These are phyloP conservation scores for Alternaria rosae DNA, from an alignment of 2,329 filamentous ascomycete genomes.

Conservation along the genomic window DNA sequence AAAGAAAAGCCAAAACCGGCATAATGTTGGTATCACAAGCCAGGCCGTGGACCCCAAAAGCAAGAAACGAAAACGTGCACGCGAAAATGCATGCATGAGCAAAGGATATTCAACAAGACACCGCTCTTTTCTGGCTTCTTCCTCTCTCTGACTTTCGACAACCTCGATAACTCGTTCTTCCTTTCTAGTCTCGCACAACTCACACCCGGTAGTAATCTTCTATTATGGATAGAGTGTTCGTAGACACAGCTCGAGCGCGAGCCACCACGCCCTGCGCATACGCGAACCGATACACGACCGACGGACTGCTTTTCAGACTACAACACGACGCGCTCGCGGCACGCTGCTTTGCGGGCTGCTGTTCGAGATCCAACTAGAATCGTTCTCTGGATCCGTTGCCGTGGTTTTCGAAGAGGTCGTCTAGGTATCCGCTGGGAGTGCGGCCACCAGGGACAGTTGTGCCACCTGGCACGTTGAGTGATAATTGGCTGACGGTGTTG, in stretches of 20 bases:
- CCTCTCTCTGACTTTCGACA: background rate
- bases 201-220: background rate
- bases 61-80: background rate
- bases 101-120: background rate
- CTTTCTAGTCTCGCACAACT: background rate
- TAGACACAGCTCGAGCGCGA: constrained; percentile 1
- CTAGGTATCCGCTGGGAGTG: constrained; percentile 87
- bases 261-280: background rate
- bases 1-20: background rate
- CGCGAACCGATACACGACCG: constrained; percentile 3
- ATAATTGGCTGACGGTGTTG: constrained; percentile 70
- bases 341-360: constrained; percentile 12
- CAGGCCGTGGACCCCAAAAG: background rate
- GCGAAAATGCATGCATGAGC: background rate
- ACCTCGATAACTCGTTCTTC: background rate
- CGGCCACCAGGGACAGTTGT: constrained; percentile 64
- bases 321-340: constrained; percentile 4
- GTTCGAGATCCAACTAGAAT: constrained; percentile 38
- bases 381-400: constrained; percentile 46
- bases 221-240: background rate
- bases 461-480: constrained; percentile 64
- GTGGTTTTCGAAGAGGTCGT: constrained; percentile 86
- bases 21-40: constrained; percentile 1
- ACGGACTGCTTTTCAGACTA: background rate
- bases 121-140: background rate